Conservation (phyloP, 208 protist genomes). For the Trypanosoma mega region DNA sequence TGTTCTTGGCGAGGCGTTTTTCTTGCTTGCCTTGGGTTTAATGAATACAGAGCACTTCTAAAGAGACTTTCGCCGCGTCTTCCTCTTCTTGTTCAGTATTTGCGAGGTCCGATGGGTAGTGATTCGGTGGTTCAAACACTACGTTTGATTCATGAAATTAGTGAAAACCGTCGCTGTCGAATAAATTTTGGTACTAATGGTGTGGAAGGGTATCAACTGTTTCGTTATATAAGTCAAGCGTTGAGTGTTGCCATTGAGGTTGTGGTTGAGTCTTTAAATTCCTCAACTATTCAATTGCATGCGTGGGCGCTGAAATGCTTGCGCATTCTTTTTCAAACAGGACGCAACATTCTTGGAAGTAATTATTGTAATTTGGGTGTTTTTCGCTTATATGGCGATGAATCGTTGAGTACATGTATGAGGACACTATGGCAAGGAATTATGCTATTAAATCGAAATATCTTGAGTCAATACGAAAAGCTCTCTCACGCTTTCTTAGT, state of each 20-base stretch:
- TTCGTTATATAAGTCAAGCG: conserved; percentile 20
- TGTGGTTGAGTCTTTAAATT: conserved; percentile 5
- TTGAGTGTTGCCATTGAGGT: conserved; percentile 13
- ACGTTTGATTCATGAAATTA: conserved; percentile 28
- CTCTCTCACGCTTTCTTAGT: conserved; percentile 32
- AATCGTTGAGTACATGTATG: conserved; percentile 34
- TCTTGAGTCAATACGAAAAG: conserved; percentile 37
- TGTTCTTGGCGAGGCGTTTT: conserved; percentile 26
- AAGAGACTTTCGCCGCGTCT: conserved; percentile 7
- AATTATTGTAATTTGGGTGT: conserved; percentile 64
- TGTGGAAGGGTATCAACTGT: conserved; percentile 28
- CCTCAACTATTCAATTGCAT: conserved; percentile 15
- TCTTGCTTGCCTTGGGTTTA: conserved; percentile 20
- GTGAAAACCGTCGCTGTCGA: conserved; percentile 27
- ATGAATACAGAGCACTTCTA: conserved; percentile 22
- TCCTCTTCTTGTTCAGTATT: background rate
- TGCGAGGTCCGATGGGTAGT: conserved; percentile 16
- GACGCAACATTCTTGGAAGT: conserved; percentile 43
- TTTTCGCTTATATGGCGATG: conserved; percentile 49
- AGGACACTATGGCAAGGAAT: conserved; percentile 38
- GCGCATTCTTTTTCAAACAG: conserved; percentile 34
- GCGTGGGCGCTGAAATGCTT: conserved; percentile 60
- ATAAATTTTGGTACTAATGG: conserved; percentile 27
- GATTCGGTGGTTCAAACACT: conserved; percentile 20
- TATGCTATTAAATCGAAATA: conserved; percentile 18